Evolutionary conservation across 2,329 filamentous ascomycete genomes (phyloP).

Genomic region (Aspergillus flavus): DNA sequence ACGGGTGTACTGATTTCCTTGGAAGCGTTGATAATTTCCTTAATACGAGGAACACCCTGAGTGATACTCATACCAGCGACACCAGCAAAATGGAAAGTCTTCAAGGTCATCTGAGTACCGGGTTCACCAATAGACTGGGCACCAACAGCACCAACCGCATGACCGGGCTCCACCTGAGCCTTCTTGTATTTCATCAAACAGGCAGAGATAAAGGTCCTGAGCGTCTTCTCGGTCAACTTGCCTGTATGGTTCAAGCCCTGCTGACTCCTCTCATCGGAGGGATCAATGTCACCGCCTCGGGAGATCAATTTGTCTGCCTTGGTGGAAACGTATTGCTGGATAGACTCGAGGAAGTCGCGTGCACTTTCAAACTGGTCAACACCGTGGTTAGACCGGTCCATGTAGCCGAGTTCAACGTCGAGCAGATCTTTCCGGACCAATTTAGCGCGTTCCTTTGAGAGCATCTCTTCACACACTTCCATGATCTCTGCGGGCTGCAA

Average conservation of each 20-base stretch:
- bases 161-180: slow-evolving; percentile 89
- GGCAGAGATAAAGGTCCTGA: slow-evolving; percentile 74
- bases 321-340: slow-evolving; percentile 70
- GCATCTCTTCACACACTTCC: slow-evolving; percentile 65
- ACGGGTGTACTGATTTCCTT: slow-evolving; percentile 92
- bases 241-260: slow-evolving; percentile 68
- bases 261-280: slow-evolving; percentile 32
- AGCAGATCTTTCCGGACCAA: slow-evolving; percentile 65
- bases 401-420: slow-evolving; percentile 66
- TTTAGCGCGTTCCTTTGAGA: slow-evolving; percentile 69
- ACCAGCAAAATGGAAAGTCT: slow-evolving; percentile 99
- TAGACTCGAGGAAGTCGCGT: slow-evolving; percentile 76
- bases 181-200: slow-evolving; percentile 89
- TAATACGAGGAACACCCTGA: slow-evolving; percentile 98
- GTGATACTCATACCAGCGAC: slow-evolving; percentile 99
- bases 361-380: slow-evolving; percentile 80
- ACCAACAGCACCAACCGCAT: slow-evolving; percentile 93
- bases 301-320: slow-evolving; percentile 62
- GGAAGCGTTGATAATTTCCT: slow-evolving; percentile 99
- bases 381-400: slow-evolving; percentile 67
- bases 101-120: slow-evolving; percentile 98
- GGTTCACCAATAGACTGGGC: slow-evolving; percentile 98
- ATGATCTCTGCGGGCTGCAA: slow-evolving; percentile 75
- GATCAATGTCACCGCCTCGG: slow-evolving; percentile 35
- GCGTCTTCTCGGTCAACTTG: slow-evolving; percentile 76